Conservation (phyloP, 1,284 basidiomycete genomes). For the Macrocystidia cucumis region DNA sequence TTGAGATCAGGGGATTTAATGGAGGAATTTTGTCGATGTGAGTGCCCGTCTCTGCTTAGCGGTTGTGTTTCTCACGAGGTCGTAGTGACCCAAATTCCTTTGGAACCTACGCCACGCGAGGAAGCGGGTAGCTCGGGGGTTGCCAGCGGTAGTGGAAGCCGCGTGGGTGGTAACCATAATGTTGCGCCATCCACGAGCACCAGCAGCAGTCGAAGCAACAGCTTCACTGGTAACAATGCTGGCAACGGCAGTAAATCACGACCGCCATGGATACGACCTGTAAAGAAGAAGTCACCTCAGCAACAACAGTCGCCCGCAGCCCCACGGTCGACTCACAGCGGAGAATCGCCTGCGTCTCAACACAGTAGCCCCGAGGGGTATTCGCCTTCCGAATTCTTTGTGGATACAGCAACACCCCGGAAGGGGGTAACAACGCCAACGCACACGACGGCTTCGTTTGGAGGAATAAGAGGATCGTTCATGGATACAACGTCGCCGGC, state of each 20-base stretch:
- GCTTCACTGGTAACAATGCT: too few relatives aligned
- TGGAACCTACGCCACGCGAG: slow-evolving; percentile 55
- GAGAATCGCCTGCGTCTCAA: slow-evolving; percentile 40
- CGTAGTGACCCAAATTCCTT: slow-evolving; percentile 79
- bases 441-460: slow-evolving; percentile 12
- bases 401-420: slow-evolving; percentile 20
- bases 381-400: slow-evolving; percentile 55
- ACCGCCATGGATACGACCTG: slow-evolving; percentile 83
- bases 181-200: too few relatives aligned
- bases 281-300: slow-evolving; percentile 76
- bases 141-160: too few relatives aligned
- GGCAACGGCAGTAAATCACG: too few relatives aligned
- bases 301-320: slow-evolving; percentile 61
- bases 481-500: slow-evolving; percentile 25
- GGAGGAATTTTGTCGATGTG: slow-evolving; percentile 88
- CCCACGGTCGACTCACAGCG: slow-evolving; percentile 33
- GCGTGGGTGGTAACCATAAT: too few relatives aligned
- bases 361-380: slow-evolving; percentile 60
- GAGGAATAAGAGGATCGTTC: slow-evolving; percentile 12
- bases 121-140: slow-evolving; percentile 44
- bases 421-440: neutral
- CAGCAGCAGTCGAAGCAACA: too few relatives aligned
- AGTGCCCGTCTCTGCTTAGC: slow-evolving; percentile 23
- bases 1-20: slow-evolving; percentile 83
- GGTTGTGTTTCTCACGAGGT: slow-evolving; percentile 8